Base-by-base conservation (phyloP, 495 filamentous ascomycete species). In the Trypethelium eluteriae region DNA sequence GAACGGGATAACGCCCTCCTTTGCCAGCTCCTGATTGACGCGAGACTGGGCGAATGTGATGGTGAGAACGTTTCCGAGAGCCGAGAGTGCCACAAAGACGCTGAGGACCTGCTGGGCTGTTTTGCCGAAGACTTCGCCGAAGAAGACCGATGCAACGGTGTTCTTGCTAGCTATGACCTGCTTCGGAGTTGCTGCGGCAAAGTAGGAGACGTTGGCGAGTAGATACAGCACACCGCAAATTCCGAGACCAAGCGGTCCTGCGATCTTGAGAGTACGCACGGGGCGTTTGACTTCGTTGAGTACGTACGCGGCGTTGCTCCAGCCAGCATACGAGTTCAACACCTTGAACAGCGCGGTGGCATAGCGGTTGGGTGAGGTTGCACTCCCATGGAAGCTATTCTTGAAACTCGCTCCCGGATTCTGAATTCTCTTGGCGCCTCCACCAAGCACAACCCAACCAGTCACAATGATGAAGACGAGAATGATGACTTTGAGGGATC, bases 201-300 rank as follows among this genome's bases (percentile, higher is more conserved):
- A 84, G 72, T 86, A 88, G 0, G 86, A 84, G 25, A 88, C 78
- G 50, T 88, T 89, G 38, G 80, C 82, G 5, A 88, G 70, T 38
- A 87, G 80, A 68, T 88, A 88, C 6, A 89, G 75, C 5, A 80
- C 66, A 2, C 83, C 74, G 1, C 83, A 82, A 6, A 84, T 65
- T 0, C 78, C 12, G 1, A 89, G 74, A 0, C 85, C 81, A 0
- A 81, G 63, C 6, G 79, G 72, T 25, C 81, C 82, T 69, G 81
- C 83, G 71, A 77, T 81, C 4, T 77, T 76, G 47, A 87, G 74
- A 2, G 80, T 83, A 74, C 84, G 86, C 63, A 86, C 74, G 0
- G 84, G 84, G 62, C 84, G 84, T 82, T 79, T 85, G 66, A 88
- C 81, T 74, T 89, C 87, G 66, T 87, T 87, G 57, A 87, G 83